phyloP scores from a whole-genome alignment of 495 filamentous ascomycete species.

The Xylaria scruposa region DNA sequence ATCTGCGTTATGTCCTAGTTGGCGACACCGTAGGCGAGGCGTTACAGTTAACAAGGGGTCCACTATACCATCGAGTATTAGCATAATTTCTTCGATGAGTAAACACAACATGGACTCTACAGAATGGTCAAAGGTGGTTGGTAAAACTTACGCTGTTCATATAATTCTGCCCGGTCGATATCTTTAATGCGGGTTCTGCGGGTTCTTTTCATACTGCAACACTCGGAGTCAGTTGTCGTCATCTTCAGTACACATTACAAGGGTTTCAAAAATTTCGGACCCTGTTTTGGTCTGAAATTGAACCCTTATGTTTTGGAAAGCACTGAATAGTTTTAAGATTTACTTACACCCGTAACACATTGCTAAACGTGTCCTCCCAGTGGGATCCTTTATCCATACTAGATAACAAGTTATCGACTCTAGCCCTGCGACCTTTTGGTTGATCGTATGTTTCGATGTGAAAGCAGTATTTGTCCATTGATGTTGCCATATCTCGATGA shows the following conservation, averaged over 20 bases:
- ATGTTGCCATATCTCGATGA: background rate
- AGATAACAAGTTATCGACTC: background rate
- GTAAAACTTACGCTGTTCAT: background rate
- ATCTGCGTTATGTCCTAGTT: background rate
- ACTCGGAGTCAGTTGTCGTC: background rate
- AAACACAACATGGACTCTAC: background rate
- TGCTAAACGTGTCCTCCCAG: background rate
- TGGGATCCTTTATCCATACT: too few relatives aligned
- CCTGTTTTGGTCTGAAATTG: background rate
- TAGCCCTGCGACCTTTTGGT: background rate
- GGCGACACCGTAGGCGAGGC: background rate
- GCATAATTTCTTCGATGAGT: background rate
- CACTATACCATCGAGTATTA: background rate
- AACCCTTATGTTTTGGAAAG: background rate
- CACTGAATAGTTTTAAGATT: background rate
- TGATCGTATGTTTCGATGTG: background rate
- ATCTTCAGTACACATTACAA: background rate
- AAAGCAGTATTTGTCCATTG: background rate
- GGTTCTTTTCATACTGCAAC: background rate
- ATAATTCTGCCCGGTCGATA: background rate
- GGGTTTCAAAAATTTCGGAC: background rate
- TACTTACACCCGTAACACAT: background rate
- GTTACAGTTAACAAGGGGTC: background rate
- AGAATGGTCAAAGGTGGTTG: background rate
- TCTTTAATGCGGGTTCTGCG: background rate